These are phyloP conservation scores for Ophiostoma himal-ulmi DNA, from an alignment of 2,329 filamentous ascomycete species.

Conservation along the genomic window DNA sequence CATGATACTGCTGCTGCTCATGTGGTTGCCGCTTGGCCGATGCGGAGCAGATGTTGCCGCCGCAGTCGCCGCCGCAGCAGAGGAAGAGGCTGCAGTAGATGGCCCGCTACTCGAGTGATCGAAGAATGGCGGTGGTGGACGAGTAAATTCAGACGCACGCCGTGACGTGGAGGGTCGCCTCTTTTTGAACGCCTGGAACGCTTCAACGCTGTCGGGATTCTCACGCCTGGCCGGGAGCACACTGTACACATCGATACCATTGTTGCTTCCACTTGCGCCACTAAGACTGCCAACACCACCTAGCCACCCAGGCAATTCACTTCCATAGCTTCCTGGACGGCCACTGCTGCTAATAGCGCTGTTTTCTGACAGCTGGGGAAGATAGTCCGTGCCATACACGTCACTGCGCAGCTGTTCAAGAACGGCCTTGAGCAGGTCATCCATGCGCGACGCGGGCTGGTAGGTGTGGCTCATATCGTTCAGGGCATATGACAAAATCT, in stretches of 20 bases:
- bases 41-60: background rate
- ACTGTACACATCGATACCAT: slow-evolving; percentile 25
- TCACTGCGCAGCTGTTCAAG: slow-evolving; percentile 42
- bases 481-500: slow-evolving; percentile 47
- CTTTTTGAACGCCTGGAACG: background rate
- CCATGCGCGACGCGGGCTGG: slow-evolving; percentile 50
- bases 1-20: background rate
- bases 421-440: slow-evolving; percentile 47
- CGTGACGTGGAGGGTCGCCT: background rate
- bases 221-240: slow-evolving; percentile 33
- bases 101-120: background rate
- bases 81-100: background rate
- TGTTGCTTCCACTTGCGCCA: slow-evolving; percentile 5
- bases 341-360: background rate
- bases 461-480: slow-evolving; percentile 49
- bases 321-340: background rate
- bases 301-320: background rate
- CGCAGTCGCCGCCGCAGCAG: no score
- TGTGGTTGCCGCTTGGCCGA: background rate
- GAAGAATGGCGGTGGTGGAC: background rate
- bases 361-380: background rate
- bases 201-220: slow-evolving; percentile 27
- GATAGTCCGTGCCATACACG: slow-evolving; percentile 25
- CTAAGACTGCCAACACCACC: background rate
- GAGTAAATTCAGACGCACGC: background rate